phyloP scores from a whole-genome alignment of 2,329 filamentous ascomycete species.

The Emmonsiellopsis sp. region DNA sequence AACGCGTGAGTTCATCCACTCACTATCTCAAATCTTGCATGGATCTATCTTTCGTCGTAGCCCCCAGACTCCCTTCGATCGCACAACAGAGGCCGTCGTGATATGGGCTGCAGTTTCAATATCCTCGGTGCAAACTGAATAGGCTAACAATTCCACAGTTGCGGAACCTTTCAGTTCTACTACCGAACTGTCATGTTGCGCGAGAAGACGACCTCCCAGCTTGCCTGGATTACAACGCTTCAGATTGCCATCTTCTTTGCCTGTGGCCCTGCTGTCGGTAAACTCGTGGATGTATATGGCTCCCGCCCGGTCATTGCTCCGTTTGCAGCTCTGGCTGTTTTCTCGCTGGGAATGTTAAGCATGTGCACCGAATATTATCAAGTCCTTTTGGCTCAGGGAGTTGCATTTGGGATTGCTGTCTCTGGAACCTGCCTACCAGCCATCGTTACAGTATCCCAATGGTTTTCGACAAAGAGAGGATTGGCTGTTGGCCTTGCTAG shows the following conservation, averaged over 20 bases:
- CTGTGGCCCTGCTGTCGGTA: constrained; percentile 4
- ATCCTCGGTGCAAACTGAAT: neutral
- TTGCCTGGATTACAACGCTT: constrained; percentile 7
- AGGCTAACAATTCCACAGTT: neutral
- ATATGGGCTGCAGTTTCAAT: too few relatives aligned
- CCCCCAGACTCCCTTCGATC: too few relatives aligned
- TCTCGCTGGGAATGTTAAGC: constrained; percentile 23
- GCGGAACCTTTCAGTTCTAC: constrained; percentile 9
- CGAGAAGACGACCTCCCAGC: neutral
- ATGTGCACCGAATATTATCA: constrained; percentile 34
- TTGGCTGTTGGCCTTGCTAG: constrained; percentile 47
- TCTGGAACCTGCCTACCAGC: constrained; percentile 50
- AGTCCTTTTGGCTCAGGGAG: constrained; percentile 34
- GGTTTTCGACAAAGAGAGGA: constrained; percentile 43
- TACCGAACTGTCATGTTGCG: constrained; percentile 3
- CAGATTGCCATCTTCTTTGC: constrained; percentile 8
- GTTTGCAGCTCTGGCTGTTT: constrained; percentile 1
- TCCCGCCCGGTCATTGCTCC: constrained; percentile 1
- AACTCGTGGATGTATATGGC: constrained; percentile 5
- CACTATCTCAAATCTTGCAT: neutral
- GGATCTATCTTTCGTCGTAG: too few relatives aligned
- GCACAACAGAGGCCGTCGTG: too few relatives aligned
- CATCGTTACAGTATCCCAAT: constrained; percentile 50
- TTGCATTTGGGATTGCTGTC: constrained; percentile 39
- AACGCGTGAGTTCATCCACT: neutral